Conservation (phyloP, 306 rosid genomes). For the Prunus armeniaca region DNA sequence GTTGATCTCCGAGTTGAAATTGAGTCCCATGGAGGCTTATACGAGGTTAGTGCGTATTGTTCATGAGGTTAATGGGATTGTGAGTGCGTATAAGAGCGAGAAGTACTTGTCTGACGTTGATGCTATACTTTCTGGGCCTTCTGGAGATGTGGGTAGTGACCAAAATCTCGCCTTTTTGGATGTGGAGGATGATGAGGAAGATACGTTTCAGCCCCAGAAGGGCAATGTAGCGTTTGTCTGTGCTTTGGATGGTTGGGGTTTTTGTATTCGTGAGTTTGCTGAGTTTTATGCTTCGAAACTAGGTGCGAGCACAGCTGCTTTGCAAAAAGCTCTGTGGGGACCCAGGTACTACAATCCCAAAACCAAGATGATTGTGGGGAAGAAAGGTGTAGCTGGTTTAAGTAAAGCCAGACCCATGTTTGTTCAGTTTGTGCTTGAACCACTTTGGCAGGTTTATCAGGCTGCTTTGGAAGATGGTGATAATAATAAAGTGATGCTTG, state of each 20-base stretch:
- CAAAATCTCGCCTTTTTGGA: slow-evolving; percentile 16
- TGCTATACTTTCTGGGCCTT: slow-evolving; percentile 55
- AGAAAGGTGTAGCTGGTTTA: slow-evolving; percentile 50
- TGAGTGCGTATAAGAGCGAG: slow-evolving; percentile 74
- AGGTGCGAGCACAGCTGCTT: slow-evolving; percentile 56
- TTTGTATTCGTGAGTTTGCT: slow-evolving; percentile 64
- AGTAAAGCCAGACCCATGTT: slow-evolving; percentile 76
- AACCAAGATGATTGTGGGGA: slow-evolving; percentile 76
- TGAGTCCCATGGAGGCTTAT: slow-evolving; percentile 76
- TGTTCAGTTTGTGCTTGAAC: slow-evolving; percentile 85
- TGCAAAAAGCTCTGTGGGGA: slow-evolving; percentile 78
- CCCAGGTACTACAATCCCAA: slow-evolving; percentile 55
- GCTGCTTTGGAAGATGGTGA: slow-evolving; percentile 55
- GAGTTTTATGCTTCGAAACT: slow-evolving; percentile 64
- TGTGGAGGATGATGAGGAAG: slow-evolving; percentile 73
- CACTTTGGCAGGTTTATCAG: slow-evolving; percentile 74
- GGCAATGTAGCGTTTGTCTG: slow-evolving; percentile 86
- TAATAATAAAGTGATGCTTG: slow-evolving; percentile 41
- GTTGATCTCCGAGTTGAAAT: slow-evolving; percentile 59
- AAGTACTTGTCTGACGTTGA: slow-evolving; percentile 79
- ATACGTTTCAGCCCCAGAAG: slow-evolving; percentile 76
- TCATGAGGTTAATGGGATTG: slow-evolving; percentile 77
- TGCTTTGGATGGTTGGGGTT: slow-evolving; percentile 93
- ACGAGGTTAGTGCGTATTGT: slow-evolving; percentile 57
- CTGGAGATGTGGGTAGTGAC: slow-evolving; percentile 29